phyloP scores from a whole-genome alignment of 2,329 filamentous ascomycete species.

The Metarhizium humberi region DNA sequence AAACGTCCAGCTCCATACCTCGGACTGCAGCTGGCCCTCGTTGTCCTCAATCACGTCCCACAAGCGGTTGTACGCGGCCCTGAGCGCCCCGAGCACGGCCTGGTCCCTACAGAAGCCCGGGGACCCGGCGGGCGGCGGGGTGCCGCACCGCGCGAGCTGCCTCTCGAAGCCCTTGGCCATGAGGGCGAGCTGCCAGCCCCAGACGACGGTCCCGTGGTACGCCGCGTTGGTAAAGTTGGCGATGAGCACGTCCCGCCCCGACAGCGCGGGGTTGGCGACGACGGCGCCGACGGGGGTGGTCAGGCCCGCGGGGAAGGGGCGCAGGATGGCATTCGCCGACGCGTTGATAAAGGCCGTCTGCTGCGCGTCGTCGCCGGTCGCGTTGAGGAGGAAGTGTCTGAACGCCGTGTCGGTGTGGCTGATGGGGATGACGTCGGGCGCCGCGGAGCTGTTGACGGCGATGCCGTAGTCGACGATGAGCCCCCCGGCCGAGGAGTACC shows the following conservation, averaged over 20 bases:
- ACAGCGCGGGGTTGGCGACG: conserved; percentile 21
- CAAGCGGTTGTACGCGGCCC: conserved; percentile 17
- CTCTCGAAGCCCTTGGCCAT: conserved; percentile 51
- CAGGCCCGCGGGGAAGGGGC: conserved; percentile 43
- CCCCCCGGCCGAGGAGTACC: conserved; percentile 21
- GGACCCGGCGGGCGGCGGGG: conserved; percentile 1
- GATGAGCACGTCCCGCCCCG: conserved; percentile 34
- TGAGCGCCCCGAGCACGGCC: conserved; percentile 20
- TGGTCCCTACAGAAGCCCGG: conserved; percentile 42
- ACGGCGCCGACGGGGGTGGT: no score
- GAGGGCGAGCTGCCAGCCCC: conserved; percentile 57
- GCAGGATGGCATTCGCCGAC: conserved; percentile 46
- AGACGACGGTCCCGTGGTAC: conserved; percentile 55
- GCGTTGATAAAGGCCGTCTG: conserved; percentile 30
- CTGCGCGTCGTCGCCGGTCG: conserved; percentile 35
- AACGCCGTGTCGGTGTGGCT: conserved; percentile 59
- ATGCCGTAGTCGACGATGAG: conserved; percentile 43
- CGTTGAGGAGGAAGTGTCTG: conserved; percentile 52
- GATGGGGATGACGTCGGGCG: conserved; percentile 31
- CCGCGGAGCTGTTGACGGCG: conserved; percentile 42
- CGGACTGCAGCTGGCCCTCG: conserved; percentile 29
- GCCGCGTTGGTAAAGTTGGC: conserved; percentile 45
- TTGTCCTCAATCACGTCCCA: conserved; percentile 55
- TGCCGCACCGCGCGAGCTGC: conserved; percentile 43
- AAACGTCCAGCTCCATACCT: conserved; percentile 46